These are phyloP conservation scores for Brassica juncea DNA, from an alignment of 345 rosid species.

Conservation along the genomic window DNA sequence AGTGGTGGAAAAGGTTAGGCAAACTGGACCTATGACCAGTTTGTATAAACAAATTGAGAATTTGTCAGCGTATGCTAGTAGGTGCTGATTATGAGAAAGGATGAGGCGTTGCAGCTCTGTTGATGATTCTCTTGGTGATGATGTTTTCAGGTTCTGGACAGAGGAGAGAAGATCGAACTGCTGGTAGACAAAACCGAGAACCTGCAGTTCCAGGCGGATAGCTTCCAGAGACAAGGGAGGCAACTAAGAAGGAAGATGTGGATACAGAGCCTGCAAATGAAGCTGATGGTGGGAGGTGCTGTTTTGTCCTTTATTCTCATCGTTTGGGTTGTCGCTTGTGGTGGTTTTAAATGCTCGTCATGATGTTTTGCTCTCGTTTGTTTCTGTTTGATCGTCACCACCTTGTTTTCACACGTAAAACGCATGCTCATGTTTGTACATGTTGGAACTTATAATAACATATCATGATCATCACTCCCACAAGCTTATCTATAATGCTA, in stretches of 20 bases:
- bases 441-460: constrained; percentile 25
- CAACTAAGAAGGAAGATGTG: constrained; percentile 94
- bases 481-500: background rate
- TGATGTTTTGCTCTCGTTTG: constrained; percentile 22
- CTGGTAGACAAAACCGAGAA: constrained; percentile 90
- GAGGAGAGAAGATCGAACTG: constrained; percentile 94
- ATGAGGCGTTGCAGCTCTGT: background rate
- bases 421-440: constrained; percentile 35
- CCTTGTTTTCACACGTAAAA: constrained; percentile 4
- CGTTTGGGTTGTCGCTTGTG: constrained; percentile 69
- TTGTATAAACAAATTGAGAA: background rate
- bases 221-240: constrained; percentile 98
- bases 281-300: constrained; percentile 77
- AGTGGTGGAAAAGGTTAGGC: background rate
- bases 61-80: background rate
- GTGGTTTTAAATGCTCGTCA: constrained; percentile 71
- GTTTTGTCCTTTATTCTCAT: constrained; percentile 57
- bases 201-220: constrained; percentile 96
- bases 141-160: constrained; percentile 77
- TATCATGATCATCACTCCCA: constrained; percentile 25
- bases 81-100: background rate
- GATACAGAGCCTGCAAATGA: constrained; percentile 86
- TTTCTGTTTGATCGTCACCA: constrained; percentile 3
- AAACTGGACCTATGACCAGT: background rate
- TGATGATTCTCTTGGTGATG: background rate